Evolutionary conservation across 305 asterid genomes (phyloP), one percentile per base, ranked within the genome.

Genomic region (Fraxinus greggii): DNA sequence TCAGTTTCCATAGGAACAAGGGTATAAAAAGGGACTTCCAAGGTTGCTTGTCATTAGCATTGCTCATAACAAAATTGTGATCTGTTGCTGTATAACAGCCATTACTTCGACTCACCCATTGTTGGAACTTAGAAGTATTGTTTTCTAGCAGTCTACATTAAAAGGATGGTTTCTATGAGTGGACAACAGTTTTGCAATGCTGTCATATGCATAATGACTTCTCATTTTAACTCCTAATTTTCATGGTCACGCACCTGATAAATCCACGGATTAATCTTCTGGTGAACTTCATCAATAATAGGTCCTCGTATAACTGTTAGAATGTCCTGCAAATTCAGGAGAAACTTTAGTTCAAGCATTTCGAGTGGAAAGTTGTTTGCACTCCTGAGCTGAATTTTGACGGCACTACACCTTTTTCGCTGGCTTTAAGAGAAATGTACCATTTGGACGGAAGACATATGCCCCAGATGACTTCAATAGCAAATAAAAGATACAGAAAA

Each of bases 201-300:
- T 24, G 19, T 65, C 73, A 10, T 26, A 26, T 65, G n/a, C 73
- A 26, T 26, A 65, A 65, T 65, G 33, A 65, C 73, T 26, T 65
- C 73, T 65, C 67, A 19, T 19, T 70, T 32, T n/a, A 32, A 72
- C 45, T 70, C 26, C 74, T 26, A 70, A 70, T 32, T 32, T 72
- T 19, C 35, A 65, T 12, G 73, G 36, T 65, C 35, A 65, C 59
- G 78, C 79, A 92, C 97, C 95, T 92, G 97, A 84, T 86, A 90
- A 82, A 91, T 86, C 97, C 95, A 91, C 56, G 95, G 86, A 82
- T 78, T 89, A 61, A 92, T 84, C 75, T 40, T 86, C 84, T 91
- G 93, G 86, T 92, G 97, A 89, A 89, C 95, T 91, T 92, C 95
- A 76, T 92, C 93, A 28, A 86, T 84, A 56, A 92, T 77, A 19